A percentile compares a stretch with the other conserved stretches of the same genome.
Conservation (phyloP, 306 rosid genomes). For the Alnus rubra region DNA sequence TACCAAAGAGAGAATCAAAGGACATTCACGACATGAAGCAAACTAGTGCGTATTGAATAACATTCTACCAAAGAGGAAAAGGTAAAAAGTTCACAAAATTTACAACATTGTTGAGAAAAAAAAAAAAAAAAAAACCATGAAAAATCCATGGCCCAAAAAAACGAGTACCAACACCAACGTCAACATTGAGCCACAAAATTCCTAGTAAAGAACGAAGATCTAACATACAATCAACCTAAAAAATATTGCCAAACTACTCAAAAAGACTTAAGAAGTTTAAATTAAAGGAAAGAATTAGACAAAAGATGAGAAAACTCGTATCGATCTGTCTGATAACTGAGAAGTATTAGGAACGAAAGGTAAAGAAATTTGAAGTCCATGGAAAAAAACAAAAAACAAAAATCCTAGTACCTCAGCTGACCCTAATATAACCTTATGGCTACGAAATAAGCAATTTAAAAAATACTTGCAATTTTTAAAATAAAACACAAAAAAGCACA, state of each 20-base stretch:
- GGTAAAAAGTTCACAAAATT: constrained; percentile 10
- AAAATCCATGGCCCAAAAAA: constrained; percentile 4
- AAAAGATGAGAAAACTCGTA: background rate
- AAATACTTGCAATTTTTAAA: too few species aligned
- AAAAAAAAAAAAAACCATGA: constrained; percentile 8
- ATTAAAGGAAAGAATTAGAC: background rate
- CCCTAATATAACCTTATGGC: background rate
- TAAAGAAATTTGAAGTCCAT: background rate
- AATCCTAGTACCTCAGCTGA: background rate
- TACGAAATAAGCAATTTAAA: background rate
- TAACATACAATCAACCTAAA: constrained; percentile 3
- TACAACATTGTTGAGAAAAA: background rate
- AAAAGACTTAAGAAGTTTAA: background rate
- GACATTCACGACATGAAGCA: constrained; percentile 52
- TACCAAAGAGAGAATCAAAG: constrained; percentile 41
- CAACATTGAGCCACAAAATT: background rate
- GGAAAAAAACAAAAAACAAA: background rate
- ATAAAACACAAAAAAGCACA: background rate
- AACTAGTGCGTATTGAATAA: constrained; percentile 42
- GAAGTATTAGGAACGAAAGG: background rate
- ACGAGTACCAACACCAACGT: background rate
- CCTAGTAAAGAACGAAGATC: constrained; percentile 24
- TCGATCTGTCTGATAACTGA: background rate
- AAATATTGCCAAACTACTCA: background rate
- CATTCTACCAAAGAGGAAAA: constrained; percentile 36